These are phyloP conservation scores for Geotrichum armillariae DNA, from an alignment of 1,139 yeast species.

Conservation along the genomic window DNA sequence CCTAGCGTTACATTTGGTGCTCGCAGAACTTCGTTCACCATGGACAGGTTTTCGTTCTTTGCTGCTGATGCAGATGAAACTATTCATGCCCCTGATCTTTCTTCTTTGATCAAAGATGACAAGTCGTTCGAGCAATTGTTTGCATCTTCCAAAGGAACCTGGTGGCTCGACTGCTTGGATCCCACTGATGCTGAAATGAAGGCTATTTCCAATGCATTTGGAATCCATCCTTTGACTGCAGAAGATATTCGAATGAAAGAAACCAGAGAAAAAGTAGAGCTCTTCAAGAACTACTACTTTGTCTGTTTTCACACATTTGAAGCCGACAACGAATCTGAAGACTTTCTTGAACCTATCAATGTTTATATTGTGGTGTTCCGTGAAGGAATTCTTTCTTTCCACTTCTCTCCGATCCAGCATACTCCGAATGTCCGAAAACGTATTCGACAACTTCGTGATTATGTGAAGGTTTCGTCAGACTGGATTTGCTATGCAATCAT, in stretches of 20 bases:
- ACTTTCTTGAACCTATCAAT: constrained; percentile 85
- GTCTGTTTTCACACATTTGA: constrained; percentile 94
- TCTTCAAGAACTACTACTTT: constrained; percentile 85
- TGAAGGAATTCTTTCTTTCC: constrained; percentile 82
- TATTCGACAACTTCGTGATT: constrained; percentile 85
- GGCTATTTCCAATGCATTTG: constrained; percentile 86
- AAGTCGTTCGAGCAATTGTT: constrained; percentile 48
- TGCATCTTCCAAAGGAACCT: constrained; percentile 53
- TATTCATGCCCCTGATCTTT: constrained; percentile 82
- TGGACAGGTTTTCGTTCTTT: constrained; percentile 79
- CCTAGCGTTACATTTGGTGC: constrained; percentile 2
- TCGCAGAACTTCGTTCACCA: constrained; percentile 39
- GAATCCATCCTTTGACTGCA: constrained; percentile 92
- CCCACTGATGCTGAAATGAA: constrained; percentile 98
- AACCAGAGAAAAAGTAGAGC: constrained; percentile 90
- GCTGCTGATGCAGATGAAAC: constrained; percentile 82
- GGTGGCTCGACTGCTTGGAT: constrained; percentile 89
- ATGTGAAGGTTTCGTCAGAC: constrained; percentile 86
- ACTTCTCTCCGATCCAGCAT: constrained; percentile 77
- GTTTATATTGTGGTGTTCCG: constrained; percentile 86
- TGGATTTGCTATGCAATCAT: constrained; percentile 93
- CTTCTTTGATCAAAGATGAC: constrained; percentile 60
- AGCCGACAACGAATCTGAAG: constrained; percentile 61
- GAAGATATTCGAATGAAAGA: constrained; percentile 95
- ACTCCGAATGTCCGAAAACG: constrained; percentile 88